Base-by-base conservation (phyloP, 495 filamentous ascomycete genomes). In the Aspergillus mulundensis region DNA sequence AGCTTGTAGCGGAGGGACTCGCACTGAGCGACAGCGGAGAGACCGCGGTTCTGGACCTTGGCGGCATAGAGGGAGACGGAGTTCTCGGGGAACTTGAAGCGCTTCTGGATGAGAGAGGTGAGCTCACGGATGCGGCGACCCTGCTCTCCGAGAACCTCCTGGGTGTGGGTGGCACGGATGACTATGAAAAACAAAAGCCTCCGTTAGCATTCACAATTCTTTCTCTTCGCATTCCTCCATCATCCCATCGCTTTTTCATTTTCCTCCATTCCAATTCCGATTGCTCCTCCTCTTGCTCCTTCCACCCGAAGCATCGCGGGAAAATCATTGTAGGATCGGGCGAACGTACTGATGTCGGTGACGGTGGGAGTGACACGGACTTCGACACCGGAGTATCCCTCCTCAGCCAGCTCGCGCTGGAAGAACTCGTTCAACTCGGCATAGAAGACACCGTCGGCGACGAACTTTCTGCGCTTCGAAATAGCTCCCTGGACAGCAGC, bases 391-490 rank as follows among this genome's bases (percentile, higher is more conserved):
- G 95, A 97, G 83, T 98, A 98, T 64, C 94, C 94, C 84, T 98
- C 95, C 84, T 98, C 93, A 74, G 93, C 93, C 73, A 98, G 83
- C 82, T 98, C 94, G 75, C 95, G 93, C 84, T 97, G 95, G 91
- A 98, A 98, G 89, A 98, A 98, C 82, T 98, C 94, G 87, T 97
- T 98, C 77, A 97, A 80, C 81, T 98, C 94, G 81, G 95, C 95
- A 78, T 97, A 98, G 89, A 97, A 98, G 75, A 97, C 95, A 81
- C 94, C 95, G 78, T 97, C 95, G 71, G 95, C 95, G 77, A 97
- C 92, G 85, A 98, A 98, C 89, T 98, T 98, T 81, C 94, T 87
- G 74, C 91, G 87, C 88, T 98, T 98, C 72, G 93, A 97, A 77
- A 88, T 86, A 74, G 84, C 81, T 73, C 81, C 84, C 73, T 84